These are phyloP conservation scores for Gymnopus androsaceus DNA, from an alignment of 1,284 basidiomycete genomes.

Conservation along the genomic window DNA sequence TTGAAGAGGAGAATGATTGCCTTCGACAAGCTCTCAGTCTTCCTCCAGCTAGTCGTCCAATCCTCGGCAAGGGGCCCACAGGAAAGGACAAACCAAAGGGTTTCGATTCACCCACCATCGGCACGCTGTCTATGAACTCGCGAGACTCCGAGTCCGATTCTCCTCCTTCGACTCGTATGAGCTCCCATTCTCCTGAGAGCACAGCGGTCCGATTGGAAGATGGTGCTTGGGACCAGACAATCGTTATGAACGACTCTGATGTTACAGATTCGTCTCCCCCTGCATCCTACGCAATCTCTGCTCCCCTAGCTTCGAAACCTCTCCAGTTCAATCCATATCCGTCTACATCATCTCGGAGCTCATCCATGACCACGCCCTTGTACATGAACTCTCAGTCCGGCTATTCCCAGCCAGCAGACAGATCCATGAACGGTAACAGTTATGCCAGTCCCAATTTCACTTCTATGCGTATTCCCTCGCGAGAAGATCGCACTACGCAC, in stretches of 20 bases:
- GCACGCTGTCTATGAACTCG: conserved; percentile 32
- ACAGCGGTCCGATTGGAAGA: conserved; percentile 42
- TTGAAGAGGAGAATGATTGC: conserved; percentile 83
- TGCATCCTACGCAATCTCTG: conserved; percentile 43
- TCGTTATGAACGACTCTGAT: conserved; percentile 52
- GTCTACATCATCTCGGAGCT: conserved; percentile 39
- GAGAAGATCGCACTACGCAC: conserved; percentile 42
- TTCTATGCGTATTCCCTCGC: conserved; percentile 36
- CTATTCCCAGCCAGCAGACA: conserved; percentile 44
- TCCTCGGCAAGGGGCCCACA: conserved; percentile 79
- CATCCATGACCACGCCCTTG: conserved; percentile 36
- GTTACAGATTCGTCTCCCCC: conserved; percentile 40
- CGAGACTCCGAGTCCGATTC: conserved; percentile 57
- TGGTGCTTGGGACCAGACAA: conserved; percentile 56
- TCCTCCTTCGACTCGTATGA: conserved; percentile 40
- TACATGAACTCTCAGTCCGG: conserved; percentile 37
- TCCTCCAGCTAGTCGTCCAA: conserved; percentile 70
- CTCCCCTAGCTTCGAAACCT: conserved; percentile 37
- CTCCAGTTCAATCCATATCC: conserved; percentile 38
- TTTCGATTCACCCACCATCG: conserved; percentile 29
- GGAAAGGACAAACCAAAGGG: conserved; percentile 76
- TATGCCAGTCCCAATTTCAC: conserved; percentile 40
- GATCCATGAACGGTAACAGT: conserved; percentile 33
- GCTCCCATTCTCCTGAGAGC: conserved; percentile 42
- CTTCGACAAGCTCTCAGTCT: conserved; percentile 77